Evolutionary conservation across 73 alveolate genomes (phyloP).

Genomic region (Tetrahymena borealis): DNA sequence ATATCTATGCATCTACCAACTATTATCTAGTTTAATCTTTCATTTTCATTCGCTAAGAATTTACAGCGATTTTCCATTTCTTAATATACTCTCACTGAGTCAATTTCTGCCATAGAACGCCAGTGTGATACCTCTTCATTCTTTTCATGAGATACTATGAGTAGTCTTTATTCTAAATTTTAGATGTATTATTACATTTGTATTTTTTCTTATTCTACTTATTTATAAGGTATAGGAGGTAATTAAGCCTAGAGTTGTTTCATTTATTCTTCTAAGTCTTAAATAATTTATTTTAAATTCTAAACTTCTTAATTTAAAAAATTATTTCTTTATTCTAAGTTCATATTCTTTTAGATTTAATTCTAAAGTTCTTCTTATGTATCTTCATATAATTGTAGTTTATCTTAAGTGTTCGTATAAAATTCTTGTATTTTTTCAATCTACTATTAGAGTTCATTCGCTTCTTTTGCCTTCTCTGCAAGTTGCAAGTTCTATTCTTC

Average conservation of each 20-base stretch:
- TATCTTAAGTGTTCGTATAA: neutral
- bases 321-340: neutral
- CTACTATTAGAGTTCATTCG: neutral
- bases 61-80: neutral
- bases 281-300: neutral
- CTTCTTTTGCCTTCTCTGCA: neutral
- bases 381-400: neutral
- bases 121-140: neutral
- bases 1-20: neutral
- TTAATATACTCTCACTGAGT: neutral
- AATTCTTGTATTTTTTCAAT: neutral
- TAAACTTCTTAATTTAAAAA: neutral
- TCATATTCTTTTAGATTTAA: neutral
- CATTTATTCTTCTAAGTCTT: neutral
- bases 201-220: neutral
- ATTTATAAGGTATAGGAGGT: neutral
- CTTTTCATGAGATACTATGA: neutral
- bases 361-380: neutral
- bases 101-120: neutral
- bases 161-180: neutral
- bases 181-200: neutral
- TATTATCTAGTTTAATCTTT: neutral
- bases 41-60: neutral
- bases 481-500: neutral
- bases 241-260: neutral